phyloP scores from a whole-genome alignment of 2,329 filamentous ascomycete genomes.

The Fusarium foetens region DNA sequence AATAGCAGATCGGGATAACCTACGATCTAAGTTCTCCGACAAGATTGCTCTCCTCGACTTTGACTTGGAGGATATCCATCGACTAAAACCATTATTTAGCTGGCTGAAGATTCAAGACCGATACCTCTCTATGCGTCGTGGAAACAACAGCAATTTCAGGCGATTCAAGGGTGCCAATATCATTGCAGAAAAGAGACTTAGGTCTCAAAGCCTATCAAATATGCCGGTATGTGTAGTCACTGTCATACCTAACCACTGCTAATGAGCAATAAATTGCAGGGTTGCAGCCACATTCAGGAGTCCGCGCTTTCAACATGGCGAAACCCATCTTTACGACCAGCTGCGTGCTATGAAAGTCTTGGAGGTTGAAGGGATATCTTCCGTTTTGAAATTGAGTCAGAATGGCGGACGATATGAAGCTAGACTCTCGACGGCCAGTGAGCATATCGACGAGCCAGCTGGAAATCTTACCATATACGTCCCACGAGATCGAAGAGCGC shows the following conservation, averaged over 20 bases:
- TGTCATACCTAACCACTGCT: accelerated
- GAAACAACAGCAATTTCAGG: conserved; percentile 5
- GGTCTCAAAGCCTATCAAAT: conserved; percentile 30
- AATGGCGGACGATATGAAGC: neutral
- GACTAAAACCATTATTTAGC: conserved; percentile 14
- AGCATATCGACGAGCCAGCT: conserved; percentile 15
- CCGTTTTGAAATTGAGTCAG: conserved; percentile 9
- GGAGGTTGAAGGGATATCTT: conserved; percentile 22
- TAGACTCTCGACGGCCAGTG: conserved; percentile 4
- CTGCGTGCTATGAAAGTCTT: conserved; percentile 20
- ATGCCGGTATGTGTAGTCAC: neutral
- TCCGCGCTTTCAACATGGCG: neutral
- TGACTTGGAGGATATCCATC: conserved; percentile 16
- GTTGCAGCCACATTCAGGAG: conserved; percentile 32
- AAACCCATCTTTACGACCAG: neutral
- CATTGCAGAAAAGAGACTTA: conserved; percentile 1
- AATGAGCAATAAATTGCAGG: neutral
- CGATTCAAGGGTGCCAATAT: neutral
- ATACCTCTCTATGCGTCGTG: conserved; percentile 22
- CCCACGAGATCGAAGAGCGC: conserved; percentile 1
- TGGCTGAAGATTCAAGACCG: conserved; percentile 15
- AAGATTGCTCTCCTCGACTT: conserved; percentile 29
- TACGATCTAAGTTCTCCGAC: conserved; percentile 4
- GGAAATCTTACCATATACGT: conserved; percentile 23
- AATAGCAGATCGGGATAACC: conserved; percentile 25